Percentiles rank a stretch among this genome's conserved stretches.
Conservation (phyloP, 2,329 filamentous ascomycete species). For the Aaosphaeria pasadenensis region DNA sequence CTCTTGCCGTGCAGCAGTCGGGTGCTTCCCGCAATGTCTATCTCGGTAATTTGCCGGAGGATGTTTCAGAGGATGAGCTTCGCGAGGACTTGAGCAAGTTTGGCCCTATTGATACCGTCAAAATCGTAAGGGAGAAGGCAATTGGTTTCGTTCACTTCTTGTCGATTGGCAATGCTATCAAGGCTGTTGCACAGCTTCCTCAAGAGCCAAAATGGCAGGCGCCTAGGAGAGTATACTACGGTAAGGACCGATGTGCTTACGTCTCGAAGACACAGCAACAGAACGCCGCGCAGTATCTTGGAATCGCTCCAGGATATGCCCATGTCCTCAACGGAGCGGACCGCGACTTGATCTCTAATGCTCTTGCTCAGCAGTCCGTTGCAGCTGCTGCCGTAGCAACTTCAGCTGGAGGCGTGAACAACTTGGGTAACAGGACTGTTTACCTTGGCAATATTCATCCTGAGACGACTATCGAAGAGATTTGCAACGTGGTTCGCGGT, state of each 20-base stretch:
- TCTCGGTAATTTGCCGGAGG: slow-evolving; percentile 87
- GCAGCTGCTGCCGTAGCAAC: slow-evolving; percentile 95
- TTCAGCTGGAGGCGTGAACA: slow-evolving; percentile 93
- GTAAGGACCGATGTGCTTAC: slow-evolving; percentile 97
- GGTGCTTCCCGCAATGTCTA: slow-evolving; percentile 97
- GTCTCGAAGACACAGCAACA: slow-evolving; percentile 99
- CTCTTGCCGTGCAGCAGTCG: slow-evolving; percentile 95
- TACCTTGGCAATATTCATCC: slow-evolving; percentile 99
- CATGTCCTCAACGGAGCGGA: slow-evolving; percentile 96
- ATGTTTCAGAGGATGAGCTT: slow-evolving; percentile 85
- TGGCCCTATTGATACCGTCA: slow-evolving; percentile 93
- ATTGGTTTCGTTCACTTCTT: slow-evolving; percentile 98
- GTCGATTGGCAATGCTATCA: slow-evolving; percentile 97
- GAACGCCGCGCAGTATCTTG: slow-evolving; percentile 96
- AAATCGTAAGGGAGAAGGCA: slow-evolving; percentile 95
- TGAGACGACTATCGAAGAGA: slow-evolving; percentile 98
- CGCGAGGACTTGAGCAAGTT: slow-evolving; percentile 96
- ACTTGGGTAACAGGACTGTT: slow-evolving; percentile 94
- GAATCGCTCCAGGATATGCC: slow-evolving; percentile 93
- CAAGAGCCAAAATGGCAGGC: slow-evolving; percentile 97
- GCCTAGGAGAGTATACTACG: slow-evolving; percentile 94
- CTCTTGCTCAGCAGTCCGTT: slow-evolving; percentile 94
- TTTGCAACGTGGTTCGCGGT: slow-evolving; percentile 96
- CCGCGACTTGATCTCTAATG: slow-evolving; percentile 93
- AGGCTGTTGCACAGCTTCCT: slow-evolving; percentile 92